Base-by-base conservation (phyloP, 2,329 filamentous ascomycete species). In the Ceratocystis ficicola region DNA sequence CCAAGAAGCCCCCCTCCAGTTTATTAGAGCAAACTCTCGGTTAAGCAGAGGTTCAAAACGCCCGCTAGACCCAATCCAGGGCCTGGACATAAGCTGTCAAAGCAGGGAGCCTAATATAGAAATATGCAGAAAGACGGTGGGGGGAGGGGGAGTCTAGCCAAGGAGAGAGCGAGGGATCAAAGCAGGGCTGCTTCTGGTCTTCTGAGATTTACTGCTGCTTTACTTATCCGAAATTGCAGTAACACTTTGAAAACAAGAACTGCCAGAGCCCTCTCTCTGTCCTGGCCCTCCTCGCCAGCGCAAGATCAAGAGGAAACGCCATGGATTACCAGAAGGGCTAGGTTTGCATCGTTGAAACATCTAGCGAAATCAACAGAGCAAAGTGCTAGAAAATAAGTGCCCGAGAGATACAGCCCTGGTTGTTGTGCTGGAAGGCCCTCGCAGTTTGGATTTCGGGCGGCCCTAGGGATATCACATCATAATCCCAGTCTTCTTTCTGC, bases 161-260 rank as follows among this genome's bases (percentile, higher is more conserved):
- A 50, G n/a, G n/a, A n/a, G 46, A 50, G 5, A 50, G 10, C 4
- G 22, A 28, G 25, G 50, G n/a, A 55, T 55, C 50, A 55, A 55
- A 55, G 50, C 50, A 55, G 12, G n/a, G 3, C 50, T 28, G n/a
- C 6, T 30, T 15, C 6, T 55, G 20, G 50, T 12, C 50, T 22
- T 55, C 17, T 28, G 50, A 5, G 7, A 25, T 41, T 28, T 28
- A 22, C 10, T 25, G 50, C 8, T 55, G n/a, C 22, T 55, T 25
- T 20, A 28, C 50, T 20, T 25, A 55, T 55, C 50, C 50, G 50
- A 55, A 25, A 55, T 55, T 55, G 30, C 50, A 55, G 50, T 55
- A 12, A 55, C 50, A 15, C 12, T 15, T 41, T 41, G 36, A 28
- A 55, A 55, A 28, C 20, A 55, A 15, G 36, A 41, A 41, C 36